Evolutionary conservation across 2,329 filamentous ascomycete genomes (phyloP), one percentile per base, ranked within the genome.

Genomic region (Fusarium longipes): DNA sequence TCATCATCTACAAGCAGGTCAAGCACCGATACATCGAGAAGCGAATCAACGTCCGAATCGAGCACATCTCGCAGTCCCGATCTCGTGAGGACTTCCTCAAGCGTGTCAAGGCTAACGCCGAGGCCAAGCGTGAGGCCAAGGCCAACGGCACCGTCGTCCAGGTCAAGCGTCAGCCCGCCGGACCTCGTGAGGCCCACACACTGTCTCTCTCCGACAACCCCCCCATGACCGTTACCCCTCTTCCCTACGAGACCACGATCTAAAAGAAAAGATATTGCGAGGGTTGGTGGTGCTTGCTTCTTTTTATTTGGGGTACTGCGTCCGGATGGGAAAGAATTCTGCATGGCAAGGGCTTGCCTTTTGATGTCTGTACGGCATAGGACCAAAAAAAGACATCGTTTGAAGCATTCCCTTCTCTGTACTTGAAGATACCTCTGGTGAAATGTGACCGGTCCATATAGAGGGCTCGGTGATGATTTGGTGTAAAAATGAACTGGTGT

Each of bases 11-110:
- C 92, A 97, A 97, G 90, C 93, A 96, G 84, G 96, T 99, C 82
- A 93, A 94, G 86, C 96, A 98, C 91, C 92, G 95, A 80, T 99
- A 97, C 90, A 88, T 99, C 82, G 96, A 99, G 92, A 99, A 99
- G 93, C 95, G 96, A 83, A 90, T 99, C 87, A 98, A 97, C 90
- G 88, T 99, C 86, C 93, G 96, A 82, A 85, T 98, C 84, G 96
- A 99, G 91, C 96, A 99, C 91, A 89, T 99, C 84, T 85, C 86
- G 79, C 92, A 92, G 81, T 98, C 95, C 76, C 92, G 96, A 82
- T 98, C 95, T 79, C 90, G 96, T 81, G 95, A 98, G 79, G 95
- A 96, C 83, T 98, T 99, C 89, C 84, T 98, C 79, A 90, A 88
- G 86, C 91, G 95, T 79, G 95, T 99, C 83, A 98, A 98, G 93